Conservation (phyloP, 2,329 filamentous ascomycete species). For the Rhexocercosporidium sp. region DNA sequence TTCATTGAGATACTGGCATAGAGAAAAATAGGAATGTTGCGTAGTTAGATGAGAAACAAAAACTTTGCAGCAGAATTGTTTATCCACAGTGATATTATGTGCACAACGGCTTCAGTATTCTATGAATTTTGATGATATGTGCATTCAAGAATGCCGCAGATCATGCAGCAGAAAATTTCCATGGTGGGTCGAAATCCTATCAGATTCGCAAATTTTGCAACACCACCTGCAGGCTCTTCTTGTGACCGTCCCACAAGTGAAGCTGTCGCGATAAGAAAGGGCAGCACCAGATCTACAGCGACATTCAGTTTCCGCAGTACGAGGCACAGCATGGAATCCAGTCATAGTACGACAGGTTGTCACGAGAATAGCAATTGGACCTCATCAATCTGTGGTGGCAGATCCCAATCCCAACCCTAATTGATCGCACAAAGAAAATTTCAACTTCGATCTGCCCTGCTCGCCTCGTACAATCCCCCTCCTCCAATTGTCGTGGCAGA, state of each 20-base stretch:
- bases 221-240: not conserved
- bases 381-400: not conserved
- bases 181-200: not conserved
- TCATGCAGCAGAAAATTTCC: not conserved
- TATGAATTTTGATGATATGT: not conserved
- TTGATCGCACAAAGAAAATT: not conserved
- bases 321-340: not conserved
- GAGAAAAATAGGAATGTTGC: constrained; percentile 29
- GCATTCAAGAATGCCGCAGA: not conserved
- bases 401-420: not conserved
- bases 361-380: not conserved
- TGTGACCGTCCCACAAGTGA: not conserved
- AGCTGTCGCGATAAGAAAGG: not conserved
- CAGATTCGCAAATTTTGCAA: not conserved
- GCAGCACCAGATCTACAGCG: not conserved
- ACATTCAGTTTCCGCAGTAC: not conserved
- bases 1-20: constrained; percentile 38
- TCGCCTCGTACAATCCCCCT: not conserved
- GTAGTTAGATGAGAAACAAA: constrained; percentile 37
- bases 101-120: not conserved
- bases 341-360: not conserved
- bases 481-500: not conserved
- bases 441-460: not conserved
- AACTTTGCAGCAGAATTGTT: constrained; percentile 24
- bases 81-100: not conserved